Conservation (phyloP, 805 yeast genomes). For the Saccharomycopsis oosterbeekiorum region DNA sequence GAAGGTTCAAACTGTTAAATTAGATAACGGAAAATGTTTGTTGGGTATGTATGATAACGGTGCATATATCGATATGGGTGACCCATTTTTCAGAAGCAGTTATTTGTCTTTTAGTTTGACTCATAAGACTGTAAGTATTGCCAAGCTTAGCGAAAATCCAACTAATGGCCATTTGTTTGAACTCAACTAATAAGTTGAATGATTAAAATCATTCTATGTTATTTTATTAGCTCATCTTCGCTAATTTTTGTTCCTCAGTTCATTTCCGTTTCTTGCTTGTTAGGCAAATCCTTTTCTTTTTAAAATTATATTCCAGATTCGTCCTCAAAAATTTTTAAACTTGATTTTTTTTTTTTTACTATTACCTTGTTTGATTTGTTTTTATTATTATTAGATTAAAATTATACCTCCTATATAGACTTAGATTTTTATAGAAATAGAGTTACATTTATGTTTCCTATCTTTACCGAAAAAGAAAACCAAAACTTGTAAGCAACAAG, state of each 20-base stretch:
- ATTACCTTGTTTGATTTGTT: not conserved
- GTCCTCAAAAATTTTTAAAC: too few relatives aligned
- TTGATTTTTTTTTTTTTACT: too few relatives aligned
- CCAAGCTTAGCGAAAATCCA: slow-evolving; percentile 24
- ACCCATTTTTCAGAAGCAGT: slow-evolving; percentile 40
- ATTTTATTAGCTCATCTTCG: too few relatives aligned
- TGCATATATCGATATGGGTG: slow-evolving; percentile 38
- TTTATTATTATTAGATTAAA: not conserved
- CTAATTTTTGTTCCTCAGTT: too few relatives aligned
- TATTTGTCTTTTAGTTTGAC: slow-evolving; percentile 48
- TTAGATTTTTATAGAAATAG: not conserved
- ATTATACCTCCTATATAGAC: not conserved
- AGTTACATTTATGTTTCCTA: not conserved
- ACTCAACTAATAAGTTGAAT: not conserved
- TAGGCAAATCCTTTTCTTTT: not conserved
- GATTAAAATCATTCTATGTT: not conserved
- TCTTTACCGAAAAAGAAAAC: too few relatives aligned
- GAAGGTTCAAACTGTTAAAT: slow-evolving; percentile 2
- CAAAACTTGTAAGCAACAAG: too few relatives aligned
- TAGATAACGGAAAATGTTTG: slow-evolving; percentile 1
- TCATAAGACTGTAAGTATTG: slow-evolving; percentile 32
- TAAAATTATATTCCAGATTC: not conserved
- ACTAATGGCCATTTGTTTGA: not conserved
- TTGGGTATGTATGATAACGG: slow-evolving; percentile 8
- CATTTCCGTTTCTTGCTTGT: not conserved